Percentiles rank a stretch among this genome's conserved stretches.
Conservation (phyloP, 495 filamentous ascomycete genomes). For the Wilcoxina mikolae region DNA sequence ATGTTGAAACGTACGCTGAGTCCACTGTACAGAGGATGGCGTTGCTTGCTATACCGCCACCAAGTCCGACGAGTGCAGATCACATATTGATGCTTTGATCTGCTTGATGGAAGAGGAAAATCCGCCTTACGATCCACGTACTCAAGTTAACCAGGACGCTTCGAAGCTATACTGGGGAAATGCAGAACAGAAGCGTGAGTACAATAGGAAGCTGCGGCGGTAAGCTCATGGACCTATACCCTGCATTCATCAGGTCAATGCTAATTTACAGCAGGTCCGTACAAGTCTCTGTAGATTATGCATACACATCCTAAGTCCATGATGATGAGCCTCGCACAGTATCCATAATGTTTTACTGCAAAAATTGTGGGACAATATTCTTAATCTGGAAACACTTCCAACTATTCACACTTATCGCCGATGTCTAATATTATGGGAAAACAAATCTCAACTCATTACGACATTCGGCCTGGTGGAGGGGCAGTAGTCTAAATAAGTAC, state of each 20-base stretch:
- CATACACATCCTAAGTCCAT: too few relatives aligned
- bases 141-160: constrained; percentile 74
- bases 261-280: constrained; percentile 18
- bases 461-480: too few relatives aligned
- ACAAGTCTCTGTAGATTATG: constrained; percentile 20
- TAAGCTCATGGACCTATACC: constrained; percentile 3
- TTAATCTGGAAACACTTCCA: too few relatives aligned
- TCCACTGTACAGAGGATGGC: constrained; percentile 40
- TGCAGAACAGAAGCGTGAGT: constrained; percentile 61
- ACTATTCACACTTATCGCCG: too few relatives aligned
- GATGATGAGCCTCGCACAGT: too few relatives aligned
- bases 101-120: constrained; percentile 69
- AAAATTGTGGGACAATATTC: too few relatives aligned
- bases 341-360: too few relatives aligned
- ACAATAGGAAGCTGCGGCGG: constrained; percentile 61
- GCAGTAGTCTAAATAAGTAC: too few relatives aligned
- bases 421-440: too few relatives aligned
- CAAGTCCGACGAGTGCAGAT: constrained; percentile 60
- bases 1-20: too few relatives aligned
- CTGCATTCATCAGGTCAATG: neutral
- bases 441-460: too few relatives aligned
- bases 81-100: constrained; percentile 76
- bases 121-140: constrained; percentile 81
- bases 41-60: constrained; percentile 69
- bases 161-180: constrained; percentile 77